Conservation (phyloP, 495 filamentous ascomycete genomes). For the Aspergillus olivimuriae region DNA sequence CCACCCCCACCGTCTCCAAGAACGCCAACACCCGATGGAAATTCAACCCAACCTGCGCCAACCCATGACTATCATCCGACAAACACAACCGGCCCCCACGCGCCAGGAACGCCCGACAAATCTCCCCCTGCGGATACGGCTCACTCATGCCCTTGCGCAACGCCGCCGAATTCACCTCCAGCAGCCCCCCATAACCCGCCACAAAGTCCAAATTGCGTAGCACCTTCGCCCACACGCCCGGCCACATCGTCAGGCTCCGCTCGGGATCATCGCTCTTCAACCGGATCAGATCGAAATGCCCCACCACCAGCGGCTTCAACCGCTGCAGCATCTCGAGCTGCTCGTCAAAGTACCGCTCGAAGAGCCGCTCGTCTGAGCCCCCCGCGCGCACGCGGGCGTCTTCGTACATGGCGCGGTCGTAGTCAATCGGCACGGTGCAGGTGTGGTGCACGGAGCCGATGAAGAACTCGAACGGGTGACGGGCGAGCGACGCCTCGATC, state of each 20-base stretch:
- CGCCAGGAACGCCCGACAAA: constrained; percentile 62
- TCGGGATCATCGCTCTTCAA: constrained; percentile 65
- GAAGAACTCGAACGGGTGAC: constrained; percentile 73
- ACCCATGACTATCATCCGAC: constrained; percentile 86
- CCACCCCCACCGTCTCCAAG: constrained; percentile 41
- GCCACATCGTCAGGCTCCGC: constrained; percentile 45
- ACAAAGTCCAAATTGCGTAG: constrained; percentile 67
- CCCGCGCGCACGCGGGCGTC: constrained; percentile 51
- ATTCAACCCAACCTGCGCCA: constrained; percentile 70
- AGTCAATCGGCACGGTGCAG: constrained; percentile 81
- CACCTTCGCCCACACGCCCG: constrained; percentile 65
- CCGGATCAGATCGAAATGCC: constrained; percentile 89
- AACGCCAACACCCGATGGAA: constrained; percentile 57
- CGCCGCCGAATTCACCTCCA: constrained; percentile 84
- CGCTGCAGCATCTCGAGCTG: constrained; percentile 73
- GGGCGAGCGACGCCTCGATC: constrained; percentile 51
- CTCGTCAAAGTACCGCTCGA: constrained; percentile 77
- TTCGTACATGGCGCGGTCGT: constrained; percentile 60
- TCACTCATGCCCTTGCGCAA: constrained; percentile 85
- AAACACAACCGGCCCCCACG: constrained; percentile 77
- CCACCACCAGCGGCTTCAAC: constrained; percentile 74
- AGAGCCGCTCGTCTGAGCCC: constrained; percentile 64
- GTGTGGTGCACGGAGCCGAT: constrained; percentile 90
- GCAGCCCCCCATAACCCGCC: constrained; percentile 64
- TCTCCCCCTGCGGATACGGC: constrained; percentile 76